Evolutionary conservation across 2,329 filamentous ascomycete species (phyloP), one percentile per base, ranked within the genome.

Genomic region (Trichophyton simii): DNA sequence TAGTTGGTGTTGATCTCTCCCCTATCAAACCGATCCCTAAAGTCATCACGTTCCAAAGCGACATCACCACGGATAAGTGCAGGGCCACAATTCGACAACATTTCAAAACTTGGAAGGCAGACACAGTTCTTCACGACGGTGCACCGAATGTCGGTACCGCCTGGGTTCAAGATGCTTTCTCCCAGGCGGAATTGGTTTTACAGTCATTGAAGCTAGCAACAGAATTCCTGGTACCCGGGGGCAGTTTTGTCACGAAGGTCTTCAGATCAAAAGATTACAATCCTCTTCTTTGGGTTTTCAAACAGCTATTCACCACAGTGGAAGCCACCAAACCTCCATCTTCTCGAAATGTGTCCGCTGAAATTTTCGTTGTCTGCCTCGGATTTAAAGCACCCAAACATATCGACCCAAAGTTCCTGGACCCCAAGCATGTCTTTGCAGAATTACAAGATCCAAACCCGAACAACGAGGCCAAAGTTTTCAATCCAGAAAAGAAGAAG

Each of bases 231-330:
- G 82, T 84, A 18, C 87, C 92, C 72, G 90, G 91, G 54, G 94
- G 94, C 65, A 92, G 87, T 7, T 97, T 97, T 66, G 91, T 97
- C 52, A 97, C 92, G 61, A 99, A 99, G 76, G 89, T 99, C 50
- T 99, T 99, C 80, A 80, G 94, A 65, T 95, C 89, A 38, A 97
- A 96, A 72, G 92, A 99, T 72, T 97, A 96, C 79, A 96, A 96
- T 72, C 87, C 90, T 62, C 77, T 99, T 54, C 82, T 97, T 57
- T 99, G 94, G 94, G 91, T 97, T 38, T 91, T 97, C 79, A 96
- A 96, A 72, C 94, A 99, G 74, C 81, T 99, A 0, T 99, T 99
- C 78, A 82, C 82, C 57, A 95, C 94, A 67, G 94, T 99, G 65
- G 92, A 99, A 72, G 92, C 95, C 57, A 99, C 94, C 3, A 99